Base-by-base conservation (phyloP, 352 stramenopile genomes). In the Achlya hypogyna region DNA sequence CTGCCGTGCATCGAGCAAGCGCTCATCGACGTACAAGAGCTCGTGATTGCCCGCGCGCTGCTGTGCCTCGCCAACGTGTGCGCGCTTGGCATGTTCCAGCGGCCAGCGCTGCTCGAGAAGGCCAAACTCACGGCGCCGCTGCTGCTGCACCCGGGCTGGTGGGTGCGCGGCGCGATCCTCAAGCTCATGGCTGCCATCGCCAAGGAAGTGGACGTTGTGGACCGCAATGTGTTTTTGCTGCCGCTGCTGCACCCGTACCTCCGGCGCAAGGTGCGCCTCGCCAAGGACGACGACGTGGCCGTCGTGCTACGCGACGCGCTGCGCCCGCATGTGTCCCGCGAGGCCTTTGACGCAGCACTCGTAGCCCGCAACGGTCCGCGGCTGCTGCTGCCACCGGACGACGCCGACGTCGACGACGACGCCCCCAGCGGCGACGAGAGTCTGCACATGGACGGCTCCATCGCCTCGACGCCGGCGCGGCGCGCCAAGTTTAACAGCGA, bases 1-100 rank as follows among this genome's bases (percentile, higher is more conserved):
- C 65, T 99, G 25, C 96, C 96, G 25, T 98, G 95, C 71, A 93
- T 99, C 52, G 96, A 99, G 73, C 95, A 97, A 69, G 95, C 92
- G 8, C 81, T 99, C 0, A 96, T 97, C 56, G 97, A 99, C 78
- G 84, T 94, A 1, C 88, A 98, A 72, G 95, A 99, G 59, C 87
- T 95, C 51, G 97, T 99, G 14, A 95, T 98, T 31, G 91, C 83
- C 1, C 89, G 95, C 53, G 95, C 95, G 22, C 74, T 99, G 2
- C 76, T 86, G 23, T 98, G 94, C 63, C 75, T 99, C 16, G 84
- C 78, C 25, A 76, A 89, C 6, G 74, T 99, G 18, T 90, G 96
- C 38, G 81, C 96, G 35, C 79, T 98, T 27, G 91, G 89, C 14
- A 75, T 99, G 0, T 88, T 99, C 34, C 87, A 91, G 62, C 89